phyloP scores from a whole-genome alignment of 208 protist species.

The Leishmania turanica region DNA sequence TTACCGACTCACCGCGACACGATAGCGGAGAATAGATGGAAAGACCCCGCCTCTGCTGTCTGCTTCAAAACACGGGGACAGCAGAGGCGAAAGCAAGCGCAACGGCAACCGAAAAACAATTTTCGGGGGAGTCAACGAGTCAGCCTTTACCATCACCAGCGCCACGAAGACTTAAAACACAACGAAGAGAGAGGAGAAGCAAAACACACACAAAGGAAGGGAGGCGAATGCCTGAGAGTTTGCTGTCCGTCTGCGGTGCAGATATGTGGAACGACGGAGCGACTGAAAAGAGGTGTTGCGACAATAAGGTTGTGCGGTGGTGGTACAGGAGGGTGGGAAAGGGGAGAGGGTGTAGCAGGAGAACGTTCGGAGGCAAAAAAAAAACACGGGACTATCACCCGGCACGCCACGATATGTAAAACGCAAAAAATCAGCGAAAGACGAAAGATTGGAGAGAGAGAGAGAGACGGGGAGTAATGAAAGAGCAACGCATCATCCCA shows the following conservation, averaged over 20 bases:
- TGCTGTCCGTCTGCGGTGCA: not conserved
- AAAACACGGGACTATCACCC: not conserved
- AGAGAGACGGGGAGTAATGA: not conserved
- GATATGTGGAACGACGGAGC: not conserved
- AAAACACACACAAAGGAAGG: not conserved
- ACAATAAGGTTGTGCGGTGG: not conserved
- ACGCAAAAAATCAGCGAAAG: not conserved
- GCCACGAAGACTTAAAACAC: not conserved
- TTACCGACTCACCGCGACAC: not conserved
- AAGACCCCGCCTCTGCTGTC: slow-evolving; percentile 1
- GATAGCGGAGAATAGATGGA: not conserved
- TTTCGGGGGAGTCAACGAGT: not conserved
- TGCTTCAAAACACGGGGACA: slow-evolving; percentile 12
- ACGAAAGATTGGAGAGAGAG: not conserved
- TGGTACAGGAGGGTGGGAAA: not conserved
- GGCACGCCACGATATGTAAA: not conserved
- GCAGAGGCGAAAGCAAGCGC: not conserved
- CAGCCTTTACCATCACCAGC: not conserved
- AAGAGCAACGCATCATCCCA: not conserved
- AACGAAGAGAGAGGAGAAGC: not conserved
- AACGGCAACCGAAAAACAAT: not conserved
- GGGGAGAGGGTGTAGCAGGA: not conserved
- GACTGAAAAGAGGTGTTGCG: not conserved
- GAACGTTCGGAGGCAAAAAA: not conserved
- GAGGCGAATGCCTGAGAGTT: not conserved